These are phyloP conservation scores for Platanthera zijinensis DNA, from an alignment of 106 monocot species.

Conservation along the genomic window DNA sequence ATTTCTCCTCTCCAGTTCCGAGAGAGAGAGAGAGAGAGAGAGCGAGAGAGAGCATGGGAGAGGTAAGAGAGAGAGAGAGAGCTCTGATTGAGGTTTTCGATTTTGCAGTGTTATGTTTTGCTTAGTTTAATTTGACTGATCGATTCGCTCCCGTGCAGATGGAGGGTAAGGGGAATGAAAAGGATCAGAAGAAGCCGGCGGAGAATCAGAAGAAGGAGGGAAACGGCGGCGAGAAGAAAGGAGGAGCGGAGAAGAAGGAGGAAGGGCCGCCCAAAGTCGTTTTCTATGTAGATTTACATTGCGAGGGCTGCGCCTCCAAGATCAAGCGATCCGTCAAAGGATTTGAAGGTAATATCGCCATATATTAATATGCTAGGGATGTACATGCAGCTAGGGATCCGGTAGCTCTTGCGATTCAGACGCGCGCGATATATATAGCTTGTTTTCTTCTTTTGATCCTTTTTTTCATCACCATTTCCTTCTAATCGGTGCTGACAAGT, in stretches of 20 bases:
- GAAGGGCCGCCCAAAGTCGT: slow-evolving; percentile 22
- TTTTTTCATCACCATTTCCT: neutral
- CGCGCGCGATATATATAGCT: neutral
- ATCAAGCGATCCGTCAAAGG: slow-evolving; percentile 31
- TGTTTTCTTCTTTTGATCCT: neutral
- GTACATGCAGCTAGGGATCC: neutral
- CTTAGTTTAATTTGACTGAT: too few species aligned
- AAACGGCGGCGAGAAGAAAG: slow-evolving; percentile 12
- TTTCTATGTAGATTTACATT: slow-evolving; percentile 55
- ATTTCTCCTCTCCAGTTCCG: too few species aligned
- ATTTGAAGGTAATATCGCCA: slow-evolving; percentile 26
- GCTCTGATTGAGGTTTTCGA: too few species aligned
- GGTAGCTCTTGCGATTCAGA: neutral
- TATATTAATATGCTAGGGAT: neutral
- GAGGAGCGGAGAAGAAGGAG: slow-evolving; percentile 10
- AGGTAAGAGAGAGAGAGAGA: too few species aligned
- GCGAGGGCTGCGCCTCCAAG: slow-evolving; percentile 55
- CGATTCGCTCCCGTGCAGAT: too few species aligned
- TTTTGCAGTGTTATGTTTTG: too few species aligned
- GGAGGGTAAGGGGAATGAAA: too few species aligned
- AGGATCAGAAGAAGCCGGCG: neutral
- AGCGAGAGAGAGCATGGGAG: too few species aligned
- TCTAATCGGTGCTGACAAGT: neutral
- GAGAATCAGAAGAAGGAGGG: neutral
- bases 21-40: too few species aligned